Evolutionary conservation across 2,329 filamentous ascomycete genomes (phyloP).

Genomic region (Penicillium sclerotiorum): DNA sequence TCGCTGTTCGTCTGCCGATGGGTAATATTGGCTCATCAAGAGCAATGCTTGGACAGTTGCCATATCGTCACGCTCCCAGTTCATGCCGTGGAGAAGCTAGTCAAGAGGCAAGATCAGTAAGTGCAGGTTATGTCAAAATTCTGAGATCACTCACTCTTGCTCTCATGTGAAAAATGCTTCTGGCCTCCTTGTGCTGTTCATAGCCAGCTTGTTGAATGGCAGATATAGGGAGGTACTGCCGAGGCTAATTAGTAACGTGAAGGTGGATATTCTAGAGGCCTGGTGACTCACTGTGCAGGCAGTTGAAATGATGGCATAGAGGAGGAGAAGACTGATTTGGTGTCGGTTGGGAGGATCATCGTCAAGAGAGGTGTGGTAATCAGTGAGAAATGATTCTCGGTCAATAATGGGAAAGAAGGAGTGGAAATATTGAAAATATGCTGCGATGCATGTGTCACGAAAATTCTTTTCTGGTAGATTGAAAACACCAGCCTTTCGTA

Average conservation of each 20-base stretch:
- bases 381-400: not conserved
- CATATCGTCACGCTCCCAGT: not conserved
- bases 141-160: not conserved
- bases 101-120: not conserved
- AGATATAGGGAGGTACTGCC: not conserved
- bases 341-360: not conserved
- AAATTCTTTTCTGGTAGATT: not conserved
- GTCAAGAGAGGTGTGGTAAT: not conserved
- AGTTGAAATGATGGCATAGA: not conserved
- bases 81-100: not conserved
- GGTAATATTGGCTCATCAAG: conserved; percentile 5
- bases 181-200: not conserved
- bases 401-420: not conserved
- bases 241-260: not conserved
- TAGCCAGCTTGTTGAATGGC: not conserved
- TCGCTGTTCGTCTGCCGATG: not conserved
- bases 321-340: not conserved
- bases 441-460: not conserved
- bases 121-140: not conserved
- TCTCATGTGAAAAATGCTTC: not conserved
- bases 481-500: not conserved
- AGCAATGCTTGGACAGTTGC: not conserved
- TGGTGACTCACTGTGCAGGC: not conserved
- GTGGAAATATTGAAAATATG: not conserved
- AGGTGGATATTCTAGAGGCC: not conserved